Base-by-base conservation (phyloP, 2,329 filamentous ascomycete genomes). In the Bretziella fagacearum region DNA sequence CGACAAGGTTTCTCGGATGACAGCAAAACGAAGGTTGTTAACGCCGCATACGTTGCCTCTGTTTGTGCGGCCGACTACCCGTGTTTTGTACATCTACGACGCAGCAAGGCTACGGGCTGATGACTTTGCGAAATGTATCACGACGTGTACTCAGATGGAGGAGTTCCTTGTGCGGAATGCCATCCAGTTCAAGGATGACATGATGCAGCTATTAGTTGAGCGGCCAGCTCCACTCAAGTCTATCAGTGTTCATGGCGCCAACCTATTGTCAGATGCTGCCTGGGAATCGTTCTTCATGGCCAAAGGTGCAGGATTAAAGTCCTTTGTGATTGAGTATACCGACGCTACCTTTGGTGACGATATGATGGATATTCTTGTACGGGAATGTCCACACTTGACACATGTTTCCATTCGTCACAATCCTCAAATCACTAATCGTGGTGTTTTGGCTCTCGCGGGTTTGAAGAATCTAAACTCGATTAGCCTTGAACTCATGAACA, bases 111-210 rank as follows among this genome's bases (percentile, higher is more conserved):
- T 96, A 8, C 72, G 74, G 42, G 72, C 74, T 2, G 74, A 86
- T 53, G 85, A 96, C 56, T 86, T 81, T 53, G 72, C 83, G 41
- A 74, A 79, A 53, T 84, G 94, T 35, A 86, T 95, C 52, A 80
- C 85, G 44, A 70, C 77, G 2, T 78, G 82, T 49, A 77, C 83
- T 0, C 69, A 68, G 4, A 65, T 94, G 46, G 75, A 75, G 55
- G 71, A 71, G 36, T 68, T 95, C 48, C 81, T 85, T 53, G 65
- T 93, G 8, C 77, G 81, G 42, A 89, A 87, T 56, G 84, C 80
- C n/a, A 83, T 91, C 43, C 87, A 94, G 57, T 81, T 95, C 68
- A 94, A 93, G 61, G 82, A 95, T 56, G 69, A 70, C 32, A 81
- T 86, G 35, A 71, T 95, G 61, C 74, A 84, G 45, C 94, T 89